Evolutionary conservation across 805 yeast genomes (phyloP).

Genomic region (Candida ulmi): DNA sequence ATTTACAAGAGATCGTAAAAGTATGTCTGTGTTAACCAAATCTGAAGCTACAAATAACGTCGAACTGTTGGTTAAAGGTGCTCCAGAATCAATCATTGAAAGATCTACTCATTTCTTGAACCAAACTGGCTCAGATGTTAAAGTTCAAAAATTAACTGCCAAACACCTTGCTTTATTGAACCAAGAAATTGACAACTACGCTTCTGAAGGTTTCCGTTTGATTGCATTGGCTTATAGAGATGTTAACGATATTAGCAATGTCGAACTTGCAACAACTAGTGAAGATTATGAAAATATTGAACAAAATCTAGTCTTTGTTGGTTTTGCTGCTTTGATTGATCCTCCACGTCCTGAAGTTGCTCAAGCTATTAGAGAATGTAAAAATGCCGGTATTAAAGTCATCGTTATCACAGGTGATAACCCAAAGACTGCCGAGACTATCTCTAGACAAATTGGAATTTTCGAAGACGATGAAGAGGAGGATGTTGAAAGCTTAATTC

Average conservation of each 20-base stretch:
- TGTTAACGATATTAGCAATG: constrained; percentile 26
- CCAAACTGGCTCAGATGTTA: constrained; percentile 17
- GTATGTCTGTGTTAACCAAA: constrained; percentile 45
- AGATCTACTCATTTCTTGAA: constrained; percentile 36
- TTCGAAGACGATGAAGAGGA: constrained; percentile 22
- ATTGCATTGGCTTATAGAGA: constrained; percentile 32
- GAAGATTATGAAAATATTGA: constrained; percentile 32
- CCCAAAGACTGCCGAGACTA: constrained; percentile 46
- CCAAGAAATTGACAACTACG: constrained; percentile 32
- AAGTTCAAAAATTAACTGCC: constrained; percentile 24
- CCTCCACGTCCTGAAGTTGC: constrained; percentile 38
- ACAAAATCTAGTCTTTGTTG: constrained; percentile 28
- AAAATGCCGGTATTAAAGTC: constrained; percentile 37
- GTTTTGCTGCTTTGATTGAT: constrained; percentile 38
- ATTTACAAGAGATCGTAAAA: constrained; percentile 43
- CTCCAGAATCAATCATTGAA: constrained; percentile 44
- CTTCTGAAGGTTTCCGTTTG: constrained; percentile 26
- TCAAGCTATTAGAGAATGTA: constrained; percentile 28
- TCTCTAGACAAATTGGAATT: constrained; percentile 40
- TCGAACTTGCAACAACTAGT: constrained; percentile 23
- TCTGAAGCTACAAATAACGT: constrained; percentile 14
- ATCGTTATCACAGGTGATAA: constrained; percentile 51
- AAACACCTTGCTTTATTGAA: constrained; percentile 28
- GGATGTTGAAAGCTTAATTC: constrained; percentile 24
- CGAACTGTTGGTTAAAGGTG: constrained; percentile 45